Conservation (phyloP, 305 asterid species). For the Rubia tinctorum region DNA sequence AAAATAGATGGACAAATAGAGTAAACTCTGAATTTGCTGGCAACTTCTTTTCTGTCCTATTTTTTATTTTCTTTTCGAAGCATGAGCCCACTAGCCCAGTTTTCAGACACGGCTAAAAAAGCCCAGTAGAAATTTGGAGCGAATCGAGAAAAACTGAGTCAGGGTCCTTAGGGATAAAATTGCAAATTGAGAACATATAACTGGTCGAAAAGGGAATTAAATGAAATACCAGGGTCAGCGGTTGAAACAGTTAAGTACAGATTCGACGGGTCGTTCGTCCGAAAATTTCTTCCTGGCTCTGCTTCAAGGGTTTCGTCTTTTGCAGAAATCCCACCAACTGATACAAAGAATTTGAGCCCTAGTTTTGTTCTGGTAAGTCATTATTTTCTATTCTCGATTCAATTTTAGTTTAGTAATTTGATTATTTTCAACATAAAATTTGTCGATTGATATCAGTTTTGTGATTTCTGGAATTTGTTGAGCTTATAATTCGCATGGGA, state of each 20-base stretch:
- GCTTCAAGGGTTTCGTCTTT: neutral
- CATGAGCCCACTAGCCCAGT: too few relatives aligned
- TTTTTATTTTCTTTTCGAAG: too few relatives aligned
- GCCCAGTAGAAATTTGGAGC: neutral
- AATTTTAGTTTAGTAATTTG: neutral
- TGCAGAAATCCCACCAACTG: neutral
- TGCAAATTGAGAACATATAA: neutral
- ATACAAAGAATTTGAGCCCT: neutral
- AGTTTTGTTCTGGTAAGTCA: neutral
- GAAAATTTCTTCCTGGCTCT: neutral
- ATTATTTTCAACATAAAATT: neutral
- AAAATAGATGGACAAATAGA: too few relatives aligned
- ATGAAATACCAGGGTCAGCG: neutral
- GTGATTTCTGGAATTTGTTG: neutral
- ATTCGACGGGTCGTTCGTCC: neutral
- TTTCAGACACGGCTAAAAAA: too few relatives aligned
- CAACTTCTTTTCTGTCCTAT: too few relatives aligned
- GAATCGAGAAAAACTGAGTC: neutral
- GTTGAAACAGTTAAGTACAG: neutral
- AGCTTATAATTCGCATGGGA: neutral
- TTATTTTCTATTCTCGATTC: neutral
- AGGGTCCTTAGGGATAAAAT: neutral
- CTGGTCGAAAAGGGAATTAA: neutral
- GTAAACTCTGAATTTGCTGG: too few relatives aligned
- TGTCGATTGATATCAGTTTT: neutral